Base-by-base conservation (phyloP, 192 early-diverging fungal species). In the Lunasporangiospora selenospora region DNA sequence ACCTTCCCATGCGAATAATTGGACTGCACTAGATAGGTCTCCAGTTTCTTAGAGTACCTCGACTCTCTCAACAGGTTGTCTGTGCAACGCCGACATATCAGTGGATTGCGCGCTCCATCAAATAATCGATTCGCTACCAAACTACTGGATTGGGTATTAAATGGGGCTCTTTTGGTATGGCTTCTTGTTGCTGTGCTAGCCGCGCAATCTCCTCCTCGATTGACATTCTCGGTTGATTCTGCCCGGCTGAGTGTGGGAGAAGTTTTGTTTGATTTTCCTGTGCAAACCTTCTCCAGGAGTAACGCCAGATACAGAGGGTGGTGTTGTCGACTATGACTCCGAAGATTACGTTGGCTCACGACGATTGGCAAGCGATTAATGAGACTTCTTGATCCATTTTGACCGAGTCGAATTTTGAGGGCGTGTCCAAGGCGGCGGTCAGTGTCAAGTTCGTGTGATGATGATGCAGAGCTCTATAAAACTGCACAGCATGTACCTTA, bases 71-170 rank as follows among this genome's bases (percentile, higher is more conserved):
- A 36, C 34, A 73, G 18, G 31, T 63, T 62, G 36, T 38, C 54
- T 15, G n/a, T 51, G 18, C 69, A 61, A 53, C 63, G 69, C 15
- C 69, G 69, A 19, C 69, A 73, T n/a, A n/a, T n/a, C n/a, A 31
- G 58, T 47, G 40, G 51, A 46, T 23, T 41, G 4, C 60, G 53
- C 2, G 23, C 21, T 16, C 38, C 58, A 19, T 47, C 9, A n/a
- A 73, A 32, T 0, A 47, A 43, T 0, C 50, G 16, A 4, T 57
- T 42, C 3, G 60, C 53, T 29, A 47, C 51, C 15, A 21, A 10
- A 59, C 69, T 63, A 30, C 69, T 73, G 52, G 58, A 73, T 2
- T 56, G 62, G 24, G 27, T 39, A 23, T 58, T 62, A 24, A 23
- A 73, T 7, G 38, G 29, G 5, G 48, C 19, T 23, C 59, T 47